Evolutionary conservation across 495 filamentous ascomycete species (phyloP), one percentile per base, ranked within the genome.

Genomic region (Penicillium robsamsonii): DNA sequence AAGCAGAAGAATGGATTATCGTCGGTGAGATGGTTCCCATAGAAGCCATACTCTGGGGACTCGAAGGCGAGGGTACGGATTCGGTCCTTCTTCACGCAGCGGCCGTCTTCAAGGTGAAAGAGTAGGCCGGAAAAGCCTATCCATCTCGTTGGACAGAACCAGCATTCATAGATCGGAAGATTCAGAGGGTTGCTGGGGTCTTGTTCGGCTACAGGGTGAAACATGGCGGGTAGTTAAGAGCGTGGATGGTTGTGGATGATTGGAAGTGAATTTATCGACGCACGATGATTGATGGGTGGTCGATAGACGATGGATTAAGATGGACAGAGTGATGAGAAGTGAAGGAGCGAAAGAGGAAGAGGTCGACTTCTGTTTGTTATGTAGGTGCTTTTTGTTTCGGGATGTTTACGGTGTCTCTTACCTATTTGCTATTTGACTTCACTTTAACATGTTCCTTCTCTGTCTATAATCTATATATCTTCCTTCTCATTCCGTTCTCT

Each of bases 41-140:
- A 56, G 11, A 30, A 41, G 5, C 37, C 53, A n/a, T 49, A 41
- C 3, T 56, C 35, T 1, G 53, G 46, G 24, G 17, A 12, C 33
- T 49, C 53, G 3, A 56, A 49, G 17, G 45, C 53, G n/a, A 56
- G 44, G 3, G 43, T 25, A 1, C 27, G 35, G 8, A 56, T 49
- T 1, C 37, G 31, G 5, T 48, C 13, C 1, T 13, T 7, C 13
- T 48, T 49, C 3, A 56, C 37, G 15, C 53, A 56, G 4, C 22
- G 9, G 15, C 45, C 37, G 3, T 30, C 3, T 29, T 56, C 44
- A 1, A 48, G 45, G 18, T 56, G 53, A 9, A 10, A 17, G 12
- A 56, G 53, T 1, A 56, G 44, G 6, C 17, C 38, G 0, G 44
- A 49, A 9, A 56, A 56, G 0, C 37, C 44, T 1, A 18, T 6